Evolutionary conservation across 129 eudicot species (phyloP), one percentile per base, ranked within the genome.

Genomic region (Smallanthus sonchifolius): DNA sequence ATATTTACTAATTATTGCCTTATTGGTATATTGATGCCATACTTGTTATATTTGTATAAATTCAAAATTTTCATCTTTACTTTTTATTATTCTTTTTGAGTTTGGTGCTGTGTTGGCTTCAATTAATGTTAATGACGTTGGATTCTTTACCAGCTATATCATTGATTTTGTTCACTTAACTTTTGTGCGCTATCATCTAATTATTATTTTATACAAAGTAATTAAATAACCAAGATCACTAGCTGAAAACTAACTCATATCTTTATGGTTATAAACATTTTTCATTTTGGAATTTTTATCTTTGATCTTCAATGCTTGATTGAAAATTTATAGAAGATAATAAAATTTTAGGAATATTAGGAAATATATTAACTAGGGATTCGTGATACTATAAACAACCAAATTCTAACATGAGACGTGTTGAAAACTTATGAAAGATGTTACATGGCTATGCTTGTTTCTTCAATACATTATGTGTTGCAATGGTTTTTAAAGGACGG

Each of bases 291-390:
- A 73, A 34, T 17, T 34, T 5, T 13, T 2, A 74, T 62, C 62
- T 62, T 74, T 7, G 5, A 35, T 74, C 51, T 62, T 35, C 24
- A 34, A 74, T 62, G 63, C 39, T 56, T 55, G n/a, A n/a, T n/a
- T 24, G 20, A 17, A 69, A 32, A 49, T 51, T 19, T 70, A 16
- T 49, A 17, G 34, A 70, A 35, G 30, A 49, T 32, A n/a, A 36
- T 70, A 32, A 4, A 0, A n/a, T n/a, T 35, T 2, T 48, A 9
- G 54, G 45, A 48, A 49, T 70, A 51, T 34, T 54, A 11, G 63
- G 61, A 69, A 69, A 64, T 37, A 64, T 64, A 64, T n/a, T 48
- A 51, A 19, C n/a, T 70, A 34, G 44, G 24, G n/a, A 67, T 34
- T 13, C 34, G 15, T 8, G 48, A 37, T 38, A 37, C 30, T 7